phyloP scores from a whole-genome alignment of 2,329 filamentous ascomycete genomes.

The Penicillium sp. region DNA sequence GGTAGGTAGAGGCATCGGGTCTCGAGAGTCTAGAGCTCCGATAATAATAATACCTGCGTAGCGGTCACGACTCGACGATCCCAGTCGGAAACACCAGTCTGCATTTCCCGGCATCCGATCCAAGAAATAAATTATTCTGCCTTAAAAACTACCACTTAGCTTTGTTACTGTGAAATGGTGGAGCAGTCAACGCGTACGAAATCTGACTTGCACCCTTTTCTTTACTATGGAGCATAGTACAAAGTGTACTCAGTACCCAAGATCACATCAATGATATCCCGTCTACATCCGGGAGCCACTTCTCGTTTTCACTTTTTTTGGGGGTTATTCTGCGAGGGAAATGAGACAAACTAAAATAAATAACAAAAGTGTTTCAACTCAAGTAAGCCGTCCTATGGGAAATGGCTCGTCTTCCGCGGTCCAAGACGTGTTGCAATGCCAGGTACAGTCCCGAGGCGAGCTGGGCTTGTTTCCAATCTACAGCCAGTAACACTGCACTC shows the following conservation, averaged over 20 bases:
- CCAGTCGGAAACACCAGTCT: constrained; percentile 1
- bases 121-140: constrained; percentile 12
- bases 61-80: constrained; percentile 8
- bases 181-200: constrained; percentile 11
- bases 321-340: background rate
- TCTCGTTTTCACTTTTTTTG: background rate
- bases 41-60: background rate
- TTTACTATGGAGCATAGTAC: background rate
- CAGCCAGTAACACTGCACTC: background rate
- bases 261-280: constrained; percentile 9
- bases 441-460: constrained; percentile 19
- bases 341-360: background rate
- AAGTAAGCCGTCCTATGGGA: constrained; percentile 6
- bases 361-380: constrained; percentile 3
- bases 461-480: constrained; percentile 17
- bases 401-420: background rate
- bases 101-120: constrained; percentile 7
- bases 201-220: background rate
- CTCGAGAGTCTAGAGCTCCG: constrained; percentile 8
- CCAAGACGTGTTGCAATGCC: constrained; percentile 12
- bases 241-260: background rate
- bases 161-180: constrained; percentile 5
- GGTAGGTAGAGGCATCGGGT: background rate
- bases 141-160: background rate
- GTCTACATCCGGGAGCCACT: constrained; percentile 12